Conservation (phyloP, 108 stramenopile genomes). For the Schizochytrium sp. region DNA sequence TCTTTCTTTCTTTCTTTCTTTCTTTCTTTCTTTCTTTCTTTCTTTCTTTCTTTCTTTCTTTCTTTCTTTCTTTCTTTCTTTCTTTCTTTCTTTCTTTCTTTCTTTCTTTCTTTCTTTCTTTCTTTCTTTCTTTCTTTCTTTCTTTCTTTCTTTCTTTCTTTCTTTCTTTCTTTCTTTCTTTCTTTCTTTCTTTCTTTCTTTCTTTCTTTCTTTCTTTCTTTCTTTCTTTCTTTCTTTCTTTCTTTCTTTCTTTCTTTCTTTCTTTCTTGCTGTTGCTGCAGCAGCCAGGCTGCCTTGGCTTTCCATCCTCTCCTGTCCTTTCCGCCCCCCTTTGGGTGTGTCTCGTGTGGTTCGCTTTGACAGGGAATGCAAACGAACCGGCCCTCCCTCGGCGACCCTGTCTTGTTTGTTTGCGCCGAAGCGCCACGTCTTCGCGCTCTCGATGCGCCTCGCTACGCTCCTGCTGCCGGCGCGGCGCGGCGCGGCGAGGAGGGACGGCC, state of each 20-base stretch:
- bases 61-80: background rate
- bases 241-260: background rate
- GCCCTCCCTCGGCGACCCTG: no score
- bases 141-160: background rate
- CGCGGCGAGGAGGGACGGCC: no score
- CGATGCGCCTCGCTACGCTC: no score
- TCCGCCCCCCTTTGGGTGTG: no score
- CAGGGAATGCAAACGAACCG: no score
- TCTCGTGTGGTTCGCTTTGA: no score
- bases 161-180: background rate
- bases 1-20: background rate
- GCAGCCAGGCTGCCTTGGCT: no score
- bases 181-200: background rate
- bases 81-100: background rate
- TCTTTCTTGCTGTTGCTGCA: no score
- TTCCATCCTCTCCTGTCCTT: no score
- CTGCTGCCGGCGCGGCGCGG: no score
- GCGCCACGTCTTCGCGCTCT: no score
- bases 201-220: background rate
- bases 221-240: background rate
- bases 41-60: background rate
- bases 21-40: background rate
- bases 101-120: background rate
- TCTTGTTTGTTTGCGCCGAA: no score
- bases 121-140: background rate